These are phyloP conservation scores for Pyrenophora graminea DNA, from an alignment of 2,329 filamentous ascomycete species.

Conservation along the genomic window DNA sequence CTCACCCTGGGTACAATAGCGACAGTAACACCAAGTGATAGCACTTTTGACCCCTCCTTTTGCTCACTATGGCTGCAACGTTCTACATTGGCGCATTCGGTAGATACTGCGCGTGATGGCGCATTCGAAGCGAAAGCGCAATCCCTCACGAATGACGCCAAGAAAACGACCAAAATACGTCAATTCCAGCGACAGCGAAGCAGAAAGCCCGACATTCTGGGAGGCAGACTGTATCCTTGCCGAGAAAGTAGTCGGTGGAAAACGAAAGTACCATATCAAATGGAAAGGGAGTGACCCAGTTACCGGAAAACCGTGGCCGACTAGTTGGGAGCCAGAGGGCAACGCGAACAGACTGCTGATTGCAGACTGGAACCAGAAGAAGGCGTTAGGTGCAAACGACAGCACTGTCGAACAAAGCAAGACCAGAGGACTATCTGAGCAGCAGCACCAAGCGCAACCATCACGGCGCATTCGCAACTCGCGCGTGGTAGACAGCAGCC, in stretches of 20 bases:
- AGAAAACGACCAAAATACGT: slow-evolving; percentile 25
- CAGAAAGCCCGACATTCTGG: slow-evolving; percentile 4
- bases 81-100: slow-evolving; percentile 2
- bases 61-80: slow-evolving; percentile 28
- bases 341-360: slow-evolving; percentile 43
- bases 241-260: slow-evolving; percentile 23
- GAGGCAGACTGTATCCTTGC: slow-evolving; percentile 22
- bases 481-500: slow-evolving; percentile 25
- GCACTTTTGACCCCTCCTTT: background rate
- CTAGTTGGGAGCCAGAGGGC: slow-evolving; percentile 57
- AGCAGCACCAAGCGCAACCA: background rate
- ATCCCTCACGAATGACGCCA: slow-evolving; percentile 11
- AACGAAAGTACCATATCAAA: slow-evolving; percentile 57
- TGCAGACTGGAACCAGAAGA: slow-evolving; percentile 31
- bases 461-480: slow-evolving; percentile 10
- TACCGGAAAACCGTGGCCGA: slow-evolving; percentile 55
- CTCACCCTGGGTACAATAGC: slow-evolving; percentile 1
- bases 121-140: slow-evolving; percentile 29
- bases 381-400: background rate
- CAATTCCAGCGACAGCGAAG: slow-evolving; percentile 12
- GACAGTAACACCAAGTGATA: too few species aligned
- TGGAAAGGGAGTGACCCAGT: slow-evolving; percentile 58
- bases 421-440: background rate
- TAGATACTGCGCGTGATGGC: slow-evolving; percentile 36
- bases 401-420: background rate